Evolutionary conservation across 164 flowering plant genomes (phyloP).

Genomic region (Buxus sempervirens): DNA sequence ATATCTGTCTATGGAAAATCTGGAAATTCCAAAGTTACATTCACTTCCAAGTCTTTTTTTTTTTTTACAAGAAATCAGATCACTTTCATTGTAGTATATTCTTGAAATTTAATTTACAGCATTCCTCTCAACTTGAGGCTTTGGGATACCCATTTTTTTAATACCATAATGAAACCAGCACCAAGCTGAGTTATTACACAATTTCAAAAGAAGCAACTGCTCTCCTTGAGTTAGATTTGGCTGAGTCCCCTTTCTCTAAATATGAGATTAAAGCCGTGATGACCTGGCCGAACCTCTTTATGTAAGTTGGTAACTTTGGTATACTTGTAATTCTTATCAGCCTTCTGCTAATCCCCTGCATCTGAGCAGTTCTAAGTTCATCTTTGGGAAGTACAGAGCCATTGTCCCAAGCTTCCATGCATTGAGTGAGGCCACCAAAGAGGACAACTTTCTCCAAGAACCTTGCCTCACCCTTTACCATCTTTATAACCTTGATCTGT

Average conservation of each 20-base stretch:
- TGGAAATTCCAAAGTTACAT: too few relatives aligned
- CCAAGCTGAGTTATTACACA: background rate
- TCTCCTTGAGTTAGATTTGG: background rate
- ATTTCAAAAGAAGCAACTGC: conserved; percentile 10
- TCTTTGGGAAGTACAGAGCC: conserved; percentile 53
- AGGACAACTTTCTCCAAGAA: conserved; percentile 65
- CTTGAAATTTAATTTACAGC: too few relatives aligned
- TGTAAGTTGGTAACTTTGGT: conserved; percentile 76
- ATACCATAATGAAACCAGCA: conserved; percentile 5
- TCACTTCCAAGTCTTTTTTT: too few relatives aligned
- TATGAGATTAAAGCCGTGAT: conserved; percentile 49
- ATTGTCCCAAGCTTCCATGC: conserved; percentile 68
- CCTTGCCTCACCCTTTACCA: conserved; percentile 52
- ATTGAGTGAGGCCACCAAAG: conserved; percentile 38
- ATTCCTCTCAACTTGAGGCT: too few relatives aligned
- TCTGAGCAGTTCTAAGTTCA: conserved; percentile 75
- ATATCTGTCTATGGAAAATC: too few relatives aligned
- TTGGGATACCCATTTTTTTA: too few relatives aligned
- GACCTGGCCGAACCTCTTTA: conserved; percentile 59
- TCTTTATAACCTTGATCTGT: conserved; percentile 54
- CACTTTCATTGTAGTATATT: too few relatives aligned
- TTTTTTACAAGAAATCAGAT: too few relatives aligned
- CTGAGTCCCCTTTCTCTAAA: conserved; percentile 29
- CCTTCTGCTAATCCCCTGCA: conserved; percentile 87
- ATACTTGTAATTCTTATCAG: conserved; percentile 62